phyloP scores from a whole-genome alignment of 192 early-diverging fungal species.

The Radiomyces spectabilis region DNA sequence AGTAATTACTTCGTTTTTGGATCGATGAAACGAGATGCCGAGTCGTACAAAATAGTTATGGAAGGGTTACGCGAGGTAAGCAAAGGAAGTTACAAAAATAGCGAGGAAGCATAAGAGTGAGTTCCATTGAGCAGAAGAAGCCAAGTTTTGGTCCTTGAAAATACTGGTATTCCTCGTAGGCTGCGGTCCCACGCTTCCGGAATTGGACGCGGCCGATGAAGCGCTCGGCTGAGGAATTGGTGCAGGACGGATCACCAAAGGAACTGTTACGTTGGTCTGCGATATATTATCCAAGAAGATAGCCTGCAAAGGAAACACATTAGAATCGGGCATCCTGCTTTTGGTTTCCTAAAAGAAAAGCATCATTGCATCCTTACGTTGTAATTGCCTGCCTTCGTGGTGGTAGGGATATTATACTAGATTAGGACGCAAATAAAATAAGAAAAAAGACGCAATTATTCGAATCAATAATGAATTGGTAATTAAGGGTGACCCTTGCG shows the following conservation, averaged over 20 bases:
- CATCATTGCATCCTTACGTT: constrained; percentile 1
- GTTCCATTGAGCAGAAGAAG: no score
- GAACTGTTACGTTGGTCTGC: constrained; percentile 4
- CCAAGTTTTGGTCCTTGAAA: no score
- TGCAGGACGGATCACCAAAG: constrained; percentile 3
- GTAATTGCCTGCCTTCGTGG: constrained; percentile 7
- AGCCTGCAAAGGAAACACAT: background rate
- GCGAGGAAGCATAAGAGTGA: no score
- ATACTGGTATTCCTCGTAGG: no score
- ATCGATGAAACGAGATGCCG: no score
- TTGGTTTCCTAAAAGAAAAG: background rate
- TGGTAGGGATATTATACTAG: constrained; percentile 15
- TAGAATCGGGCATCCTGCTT: background rate
- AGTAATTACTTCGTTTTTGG: no score
- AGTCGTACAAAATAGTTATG: no score
- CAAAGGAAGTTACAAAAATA: no score
- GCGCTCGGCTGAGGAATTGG: background rate
- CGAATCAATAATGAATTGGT: background rate
- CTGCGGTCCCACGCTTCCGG: no score
- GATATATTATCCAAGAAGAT: constrained; percentile 2
- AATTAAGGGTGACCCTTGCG: no score
- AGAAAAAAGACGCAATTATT: background rate
- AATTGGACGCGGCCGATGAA: background rate
- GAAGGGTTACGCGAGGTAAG: no score
- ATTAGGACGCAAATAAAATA: background rate